Conservation (phyloP, 768 basidiomycete genomes). For the Lentinula guzmanii region DNA sequence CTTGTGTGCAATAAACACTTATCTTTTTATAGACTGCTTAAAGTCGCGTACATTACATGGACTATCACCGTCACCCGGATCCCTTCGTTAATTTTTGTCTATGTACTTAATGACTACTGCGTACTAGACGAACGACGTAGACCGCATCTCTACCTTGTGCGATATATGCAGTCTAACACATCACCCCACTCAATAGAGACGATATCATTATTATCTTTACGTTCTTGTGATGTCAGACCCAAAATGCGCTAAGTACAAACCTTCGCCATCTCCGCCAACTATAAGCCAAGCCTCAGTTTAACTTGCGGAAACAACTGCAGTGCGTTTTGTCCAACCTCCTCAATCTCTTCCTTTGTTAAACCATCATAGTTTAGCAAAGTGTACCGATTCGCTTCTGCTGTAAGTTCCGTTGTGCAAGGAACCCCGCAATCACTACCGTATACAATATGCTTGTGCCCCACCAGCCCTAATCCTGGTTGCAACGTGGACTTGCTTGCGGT, state of each 20-base stretch:
- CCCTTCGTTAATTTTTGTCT: neutral
- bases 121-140: conserved; percentile 1
- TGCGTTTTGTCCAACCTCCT: neutral
- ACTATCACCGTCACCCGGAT: neutral
- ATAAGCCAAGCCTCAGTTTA: too few species aligned
- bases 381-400: neutral
- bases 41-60: neutral
- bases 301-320: neutral
- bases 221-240: neutral
- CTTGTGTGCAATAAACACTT: conserved; percentile 7
- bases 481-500: neutral
- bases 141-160: neutral
- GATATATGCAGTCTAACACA: neutral
- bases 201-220: neutral
- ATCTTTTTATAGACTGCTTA: conserved; percentile 11
- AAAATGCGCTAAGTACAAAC: too few species aligned
- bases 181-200: conserved; percentile 5
- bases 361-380: too few species aligned
- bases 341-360: too few species aligned
- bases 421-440: neutral
- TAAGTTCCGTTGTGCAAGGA: neutral
- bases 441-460: too few species aligned
- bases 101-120: neutral
- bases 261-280: too few species aligned
- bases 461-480: neutral